Evolutionary conservation across 2,329 filamentous ascomycete species (phyloP), one percentile per base, ranked within the genome.

Genomic region (Paraconiothyrium brasiliense): DNA sequence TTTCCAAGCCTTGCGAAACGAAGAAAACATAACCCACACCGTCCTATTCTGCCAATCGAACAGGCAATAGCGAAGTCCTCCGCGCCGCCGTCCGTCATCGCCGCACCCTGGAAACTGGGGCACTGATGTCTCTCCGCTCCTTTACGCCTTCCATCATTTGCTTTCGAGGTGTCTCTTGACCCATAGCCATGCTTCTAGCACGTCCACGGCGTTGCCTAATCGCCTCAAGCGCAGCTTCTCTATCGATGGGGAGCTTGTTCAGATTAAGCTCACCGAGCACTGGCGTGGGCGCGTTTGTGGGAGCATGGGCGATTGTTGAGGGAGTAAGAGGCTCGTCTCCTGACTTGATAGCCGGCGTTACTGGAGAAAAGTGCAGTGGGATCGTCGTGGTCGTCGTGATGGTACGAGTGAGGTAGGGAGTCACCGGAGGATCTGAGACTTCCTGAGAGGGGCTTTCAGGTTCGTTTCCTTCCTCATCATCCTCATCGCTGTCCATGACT

Each of bases 161-260:
- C 77, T 85, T 87, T 63, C 83, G 81, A 10, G 88, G 88, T 44
- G 89, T 90, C 62, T 84, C 81, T 6, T 87, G 84, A 2, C 87
- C 87, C 56, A 87, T 84, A 4, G 88, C 88, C 60, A 90, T 86
- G 75, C 89, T 92, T 67, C 88, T 85, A 59, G 91, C 90, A 49
- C 92, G 83, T 7, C 90, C 90, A 57, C 92, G 82, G 32, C 92
- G 84, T 79, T 92, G 89, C 57, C 89, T 85, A 67, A 94, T 94
- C 74, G 90, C 88, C 58, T 90, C 90, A 16, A 94, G 84, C 3
- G 91, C 91, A 76, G 93, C 85, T 76, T 93, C 92, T 57, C 92
- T 85, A 58, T 84, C 82, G 58, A 84, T 70, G 16, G 73, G 76
- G 11, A 77, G 68, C 50, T 73, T 73, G 62, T 77, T 79, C 61